These are phyloP conservation scores for Candida frijolesensis DNA, from an alignment of 1,139 yeast species.

Conservation along the genomic window DNA sequence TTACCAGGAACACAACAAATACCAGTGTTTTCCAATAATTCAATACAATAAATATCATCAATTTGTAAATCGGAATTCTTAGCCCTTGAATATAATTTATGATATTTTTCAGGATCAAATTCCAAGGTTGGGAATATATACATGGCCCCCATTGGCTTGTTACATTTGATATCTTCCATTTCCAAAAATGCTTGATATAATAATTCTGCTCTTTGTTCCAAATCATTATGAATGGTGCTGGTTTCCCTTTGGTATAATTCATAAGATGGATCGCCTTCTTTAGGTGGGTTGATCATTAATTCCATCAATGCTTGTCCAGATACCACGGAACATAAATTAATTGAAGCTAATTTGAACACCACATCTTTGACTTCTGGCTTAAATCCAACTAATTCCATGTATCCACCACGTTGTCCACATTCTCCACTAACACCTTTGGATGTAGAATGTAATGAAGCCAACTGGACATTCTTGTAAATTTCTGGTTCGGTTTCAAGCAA, in stretches of 20 bases:
- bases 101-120: slow-evolving; percentile 50
- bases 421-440: slow-evolving; percentile 97
- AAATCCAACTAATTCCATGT: slow-evolving; percentile 91
- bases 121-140: slow-evolving; percentile 83
- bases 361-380: slow-evolving; percentile 66
- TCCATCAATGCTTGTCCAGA: slow-evolving; percentile 93
- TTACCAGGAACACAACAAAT: slow-evolving; percentile 97
- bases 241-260: slow-evolving; percentile 67
- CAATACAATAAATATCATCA: slow-evolving; percentile 87
- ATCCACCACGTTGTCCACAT: slow-evolving; percentile 99
- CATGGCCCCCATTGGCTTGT: slow-evolving; percentile 96
- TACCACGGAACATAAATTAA: slow-evolving; percentile 90
- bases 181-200: slow-evolving; percentile 70
- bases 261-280: slow-evolving; percentile 73
- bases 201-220: slow-evolving; percentile 61
- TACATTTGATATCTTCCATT: slow-evolving; percentile 83
- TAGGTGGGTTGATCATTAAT: slow-evolving; percentile 91
- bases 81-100: slow-evolving; percentile 64
- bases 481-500: slow-evolving; percentile 57
- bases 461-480: slow-evolving; percentile 69
- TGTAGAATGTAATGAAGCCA: slow-evolving; percentile 92
- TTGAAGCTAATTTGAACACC: slow-evolving; percentile 82
- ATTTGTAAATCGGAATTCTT: slow-evolving; percentile 55
- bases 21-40: slow-evolving; percentile 84
- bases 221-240: slow-evolving; percentile 57